Evolutionary conservation across 2,329 filamentous ascomycete species (phyloP).

Genomic region (Cadophora luteo-olivacea): DNA sequence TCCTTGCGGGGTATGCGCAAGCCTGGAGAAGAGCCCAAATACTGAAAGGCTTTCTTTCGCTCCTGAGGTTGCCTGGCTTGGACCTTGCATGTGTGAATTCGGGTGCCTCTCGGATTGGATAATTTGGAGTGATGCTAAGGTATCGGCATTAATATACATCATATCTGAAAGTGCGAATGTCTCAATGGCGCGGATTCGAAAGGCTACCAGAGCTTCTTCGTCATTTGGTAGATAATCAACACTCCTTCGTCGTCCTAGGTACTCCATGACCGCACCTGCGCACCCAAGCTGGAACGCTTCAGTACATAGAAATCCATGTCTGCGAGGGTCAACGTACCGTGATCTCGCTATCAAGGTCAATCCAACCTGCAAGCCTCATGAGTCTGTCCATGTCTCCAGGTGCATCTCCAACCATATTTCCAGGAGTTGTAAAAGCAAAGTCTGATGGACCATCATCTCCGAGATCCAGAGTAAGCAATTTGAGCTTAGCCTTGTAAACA

Average conservation of each 20-base stretch:
- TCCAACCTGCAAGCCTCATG: conserved; percentile 70
- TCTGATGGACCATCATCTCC: conserved; percentile 53
- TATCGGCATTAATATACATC: conserved; percentile 84
- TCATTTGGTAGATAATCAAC: conserved; percentile 68
- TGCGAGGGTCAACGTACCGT: conserved; percentile 57
- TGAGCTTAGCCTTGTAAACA: conserved; percentile 69
- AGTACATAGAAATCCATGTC: conserved; percentile 9
- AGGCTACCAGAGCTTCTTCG: conserved; percentile 57
- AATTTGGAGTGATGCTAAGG: conserved; percentile 83
- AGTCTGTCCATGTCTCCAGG: conserved; percentile 64
- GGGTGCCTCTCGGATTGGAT: conserved; percentile 83
- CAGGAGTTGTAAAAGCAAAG: conserved; percentile 67
- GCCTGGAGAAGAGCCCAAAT: conserved; percentile 79
- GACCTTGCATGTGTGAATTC: conserved; percentile 78
- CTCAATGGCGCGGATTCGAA: conserved; percentile 68
- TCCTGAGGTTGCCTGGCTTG: conserved; percentile 63
- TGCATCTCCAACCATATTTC: conserved; percentile 46
- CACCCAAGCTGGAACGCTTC: conserved; percentile 66
- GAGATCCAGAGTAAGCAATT: conserved; percentile 63
- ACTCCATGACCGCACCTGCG: conserved; percentile 83
- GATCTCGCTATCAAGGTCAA: conserved; percentile 76
- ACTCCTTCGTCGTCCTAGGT: conserved; percentile 73
- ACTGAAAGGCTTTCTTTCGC: conserved; percentile 84
- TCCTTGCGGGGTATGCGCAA: conserved; percentile 82
- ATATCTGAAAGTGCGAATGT: conserved; percentile 73